Conservation (phyloP, 2,329 filamentous ascomycete species). For the Alternaria sp. region DNA sequence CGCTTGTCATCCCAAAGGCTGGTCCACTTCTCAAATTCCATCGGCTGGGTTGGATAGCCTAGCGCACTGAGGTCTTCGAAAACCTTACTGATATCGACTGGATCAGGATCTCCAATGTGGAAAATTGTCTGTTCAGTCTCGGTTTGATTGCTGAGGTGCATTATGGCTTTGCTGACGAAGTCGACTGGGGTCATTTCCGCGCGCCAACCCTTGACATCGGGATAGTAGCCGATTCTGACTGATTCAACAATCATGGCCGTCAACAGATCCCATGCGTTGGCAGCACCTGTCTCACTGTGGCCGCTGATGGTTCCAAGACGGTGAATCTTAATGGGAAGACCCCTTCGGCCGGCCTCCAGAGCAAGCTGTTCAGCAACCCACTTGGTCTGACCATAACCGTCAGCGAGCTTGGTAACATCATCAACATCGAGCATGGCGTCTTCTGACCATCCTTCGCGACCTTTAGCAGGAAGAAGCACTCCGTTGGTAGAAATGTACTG, state of each 20-base stretch:
- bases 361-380: slow-evolving; percentile 83
- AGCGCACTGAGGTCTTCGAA: slow-evolving; percentile 71
- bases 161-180: slow-evolving; percentile 77
- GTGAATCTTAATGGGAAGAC: slow-evolving; percentile 74
- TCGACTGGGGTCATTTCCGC: slow-evolving; percentile 87
- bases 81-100: slow-evolving; percentile 70
- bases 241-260: slow-evolving; percentile 81
- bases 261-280: slow-evolving; percentile 80
- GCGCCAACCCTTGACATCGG: slow-evolving; percentile 76
- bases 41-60: slow-evolving; percentile 72
- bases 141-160: slow-evolving; percentile 71
- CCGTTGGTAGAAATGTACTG: slow-evolving; percentile 84
- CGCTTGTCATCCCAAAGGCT: slow-evolving; percentile 75
- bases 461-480: slow-evolving; percentile 71
- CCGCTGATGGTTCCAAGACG: slow-evolving; percentile 81
- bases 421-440: slow-evolving; percentile 71
- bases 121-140: slow-evolving; percentile 71
- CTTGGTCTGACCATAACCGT: slow-evolving; percentile 82
- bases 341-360: slow-evolving; percentile 71
- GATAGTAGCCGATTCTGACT: slow-evolving; percentile 73
- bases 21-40: slow-evolving; percentile 78
- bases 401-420: slow-evolving; percentile 71
- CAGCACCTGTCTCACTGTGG: slow-evolving; percentile 76
- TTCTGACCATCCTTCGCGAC: slow-evolving; percentile 73
- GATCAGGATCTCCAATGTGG: slow-evolving; percentile 77